Conservation (phyloP, 2,329 filamentous ascomycete species). For the Teratosphaeria nubilosa region DNA sequence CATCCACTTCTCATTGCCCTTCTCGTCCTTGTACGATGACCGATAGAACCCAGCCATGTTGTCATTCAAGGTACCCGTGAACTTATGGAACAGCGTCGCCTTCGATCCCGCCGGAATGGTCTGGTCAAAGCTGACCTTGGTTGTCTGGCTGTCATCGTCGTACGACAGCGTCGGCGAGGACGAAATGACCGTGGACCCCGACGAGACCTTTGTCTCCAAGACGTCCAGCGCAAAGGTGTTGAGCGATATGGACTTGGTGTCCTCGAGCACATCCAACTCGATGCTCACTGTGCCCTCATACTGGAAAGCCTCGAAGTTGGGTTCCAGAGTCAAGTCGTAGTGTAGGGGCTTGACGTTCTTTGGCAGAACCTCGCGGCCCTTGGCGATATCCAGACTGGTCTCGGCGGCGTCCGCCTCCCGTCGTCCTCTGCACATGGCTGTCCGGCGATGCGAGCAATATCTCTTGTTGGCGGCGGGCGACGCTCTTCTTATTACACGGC, state of each 20-base stretch:
- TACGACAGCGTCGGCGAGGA: conserved; percentile 60
- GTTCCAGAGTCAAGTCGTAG: conserved; percentile 86
- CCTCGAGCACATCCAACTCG: conserved; percentile 77
- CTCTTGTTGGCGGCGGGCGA: conserved; percentile 25
- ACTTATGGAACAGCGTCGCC: conserved; percentile 66
- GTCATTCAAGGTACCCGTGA: conserved; percentile 73
- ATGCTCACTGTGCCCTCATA: conserved; percentile 79
- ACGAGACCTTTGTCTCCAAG: conserved; percentile 58
- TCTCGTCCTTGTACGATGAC: conserved; percentile 76
- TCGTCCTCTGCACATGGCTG: conserved; percentile 58
- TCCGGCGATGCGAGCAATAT: conserved; percentile 64
- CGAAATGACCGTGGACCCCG: conserved; percentile 47
- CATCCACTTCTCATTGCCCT: conserved; percentile 71
- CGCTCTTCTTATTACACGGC: not conserved
- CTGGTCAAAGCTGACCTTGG: conserved; percentile 69
- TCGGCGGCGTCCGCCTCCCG: conserved; percentile 46
- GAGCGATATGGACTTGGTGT: conserved; percentile 74
- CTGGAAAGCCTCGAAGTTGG: conserved; percentile 76
- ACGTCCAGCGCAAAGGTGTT: conserved; percentile 84
- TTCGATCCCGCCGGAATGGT: conserved; percentile 63
- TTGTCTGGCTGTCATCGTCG: conserved; percentile 70
- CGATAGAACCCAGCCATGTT: conserved; percentile 98
- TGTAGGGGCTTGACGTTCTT: conserved; percentile 85
- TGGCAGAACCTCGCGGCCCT: conserved; percentile 74
- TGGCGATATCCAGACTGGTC: conserved; percentile 49